Conservation (phyloP, 495 filamentous ascomycete species). For the Parachaetomium inaequale region DNA sequence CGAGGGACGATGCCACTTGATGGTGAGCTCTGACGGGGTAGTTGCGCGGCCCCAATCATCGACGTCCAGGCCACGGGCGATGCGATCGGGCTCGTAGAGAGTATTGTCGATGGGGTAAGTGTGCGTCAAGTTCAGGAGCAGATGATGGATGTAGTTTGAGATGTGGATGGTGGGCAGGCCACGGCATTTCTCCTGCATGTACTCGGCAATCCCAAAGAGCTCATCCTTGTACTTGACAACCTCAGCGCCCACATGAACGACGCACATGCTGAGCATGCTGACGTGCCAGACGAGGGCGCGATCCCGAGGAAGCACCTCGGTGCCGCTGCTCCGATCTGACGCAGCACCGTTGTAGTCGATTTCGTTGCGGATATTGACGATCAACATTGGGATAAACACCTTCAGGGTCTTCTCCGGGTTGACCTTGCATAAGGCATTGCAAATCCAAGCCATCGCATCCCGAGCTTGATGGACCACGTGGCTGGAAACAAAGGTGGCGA, state of each 20-base stretch:
- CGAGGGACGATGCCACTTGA: constrained; percentile 87
- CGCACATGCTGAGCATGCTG: constrained; percentile 96
- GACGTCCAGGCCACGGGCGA: constrained; percentile 52
- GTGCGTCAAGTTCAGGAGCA: constrained; percentile 93
- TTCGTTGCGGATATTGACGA: constrained; percentile 88
- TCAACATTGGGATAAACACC: constrained; percentile 81
- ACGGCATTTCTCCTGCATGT: constrained; percentile 92
- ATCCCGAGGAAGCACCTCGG: constrained; percentile 89
- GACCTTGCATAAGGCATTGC: constrained; percentile 91
- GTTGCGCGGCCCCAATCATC: constrained; percentile 75
- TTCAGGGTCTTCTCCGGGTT: constrained; percentile 89
- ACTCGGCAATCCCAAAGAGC: constrained; percentile 84
- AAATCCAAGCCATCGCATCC: constrained; percentile 98
- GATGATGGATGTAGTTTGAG: constrained; percentile 95
- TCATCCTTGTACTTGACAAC: constrained; percentile 84
- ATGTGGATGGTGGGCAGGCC: constrained; percentile 93
- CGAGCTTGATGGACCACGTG: constrained; percentile 97
- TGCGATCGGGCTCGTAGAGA: constrained; percentile 68
- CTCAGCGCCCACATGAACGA: constrained; percentile 89
- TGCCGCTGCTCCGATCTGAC: constrained; percentile 87
- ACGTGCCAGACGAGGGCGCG: constrained; percentile 94
- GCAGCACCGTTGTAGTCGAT: constrained; percentile 97
- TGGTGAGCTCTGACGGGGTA: constrained; percentile 67
- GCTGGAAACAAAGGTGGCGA: constrained; percentile 85
- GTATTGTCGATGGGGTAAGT: constrained; percentile 88